phyloP scores from a whole-genome alignment of 2,329 filamentous ascomycete species.

The Verticillium longisporum region DNA sequence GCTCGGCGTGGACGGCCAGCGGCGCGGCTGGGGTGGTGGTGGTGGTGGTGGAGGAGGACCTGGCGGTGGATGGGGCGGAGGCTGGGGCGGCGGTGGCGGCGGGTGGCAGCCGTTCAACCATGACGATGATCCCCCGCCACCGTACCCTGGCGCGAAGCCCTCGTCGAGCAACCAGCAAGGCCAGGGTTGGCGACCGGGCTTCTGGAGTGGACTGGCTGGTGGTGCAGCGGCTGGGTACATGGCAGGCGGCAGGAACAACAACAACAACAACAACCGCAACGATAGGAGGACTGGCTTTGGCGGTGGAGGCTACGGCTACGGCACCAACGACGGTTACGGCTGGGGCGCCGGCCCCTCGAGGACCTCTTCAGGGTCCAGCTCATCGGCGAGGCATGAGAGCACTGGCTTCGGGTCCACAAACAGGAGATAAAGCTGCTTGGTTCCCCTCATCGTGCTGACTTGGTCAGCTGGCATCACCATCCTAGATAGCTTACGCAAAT shows the following conservation, averaged over 20 bases:
- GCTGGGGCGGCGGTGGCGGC: slow-evolving; percentile 31
- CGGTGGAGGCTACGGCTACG: slow-evolving; percentile 10
- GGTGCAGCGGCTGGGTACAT: slow-evolving; percentile 65
- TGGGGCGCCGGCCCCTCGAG: slow-evolving; percentile 25
- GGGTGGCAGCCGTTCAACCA: slow-evolving; percentile 28
- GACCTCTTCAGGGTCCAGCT: slow-evolving; percentile 27
- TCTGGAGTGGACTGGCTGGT: slow-evolving; percentile 63
- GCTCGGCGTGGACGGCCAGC: slow-evolving; percentile 19
- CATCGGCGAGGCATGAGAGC: slow-evolving; percentile 52
- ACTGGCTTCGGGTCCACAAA: slow-evolving; percentile 68
- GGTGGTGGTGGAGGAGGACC: slow-evolving; percentile 26
- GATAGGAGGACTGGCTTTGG: slow-evolving; percentile 17
- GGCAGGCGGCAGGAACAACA: slow-evolving; percentile 38
- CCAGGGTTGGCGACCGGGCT: slow-evolving; percentile 62
- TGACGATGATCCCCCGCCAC: slow-evolving; percentile 41
- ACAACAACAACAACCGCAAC: slow-evolving; percentile 17
- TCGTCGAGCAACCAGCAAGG: slow-evolving; percentile 19
- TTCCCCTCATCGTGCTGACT: too few species aligned
- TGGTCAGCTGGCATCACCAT: background rate
- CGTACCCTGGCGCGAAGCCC: slow-evolving; percentile 39
- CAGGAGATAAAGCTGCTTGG: slow-evolving; percentile 33
- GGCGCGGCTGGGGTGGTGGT: slow-evolving; percentile 29
- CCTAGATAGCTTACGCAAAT: slow-evolving; percentile 5
- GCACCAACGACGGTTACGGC: slow-evolving; percentile 24
- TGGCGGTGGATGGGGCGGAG: slow-evolving; percentile 30